A percentile compares a stretch with the other conserved stretches of the same genome.
phyloP scores from a whole-genome alignment of 1,284 basidiomycete species.

The Pascua sp. region DNA sequence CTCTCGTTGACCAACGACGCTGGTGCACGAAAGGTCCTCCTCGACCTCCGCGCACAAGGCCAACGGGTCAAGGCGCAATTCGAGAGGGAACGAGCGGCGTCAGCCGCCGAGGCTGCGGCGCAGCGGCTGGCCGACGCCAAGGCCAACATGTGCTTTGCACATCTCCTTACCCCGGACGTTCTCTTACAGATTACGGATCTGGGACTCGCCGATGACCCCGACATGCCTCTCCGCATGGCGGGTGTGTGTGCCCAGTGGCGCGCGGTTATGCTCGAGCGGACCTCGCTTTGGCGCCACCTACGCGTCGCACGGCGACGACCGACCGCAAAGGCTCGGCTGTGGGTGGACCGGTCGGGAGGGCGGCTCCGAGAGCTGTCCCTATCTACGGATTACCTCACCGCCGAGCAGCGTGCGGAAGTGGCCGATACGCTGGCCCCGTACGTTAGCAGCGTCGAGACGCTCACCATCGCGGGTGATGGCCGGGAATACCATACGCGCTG shows the following conservation, averaged over 20 bases:
- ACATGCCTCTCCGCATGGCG: slow-evolving; percentile 27
- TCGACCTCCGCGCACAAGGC: slow-evolving; percentile 3
- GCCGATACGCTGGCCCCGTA: background rate
- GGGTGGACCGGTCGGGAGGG: slow-evolving; percentile 20
- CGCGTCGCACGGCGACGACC: slow-evolving; percentile 22
- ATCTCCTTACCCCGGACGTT: slow-evolving; percentile 30
- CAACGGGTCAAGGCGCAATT: background rate
- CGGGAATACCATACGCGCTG: no score
- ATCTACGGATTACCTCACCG: no score
- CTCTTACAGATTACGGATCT: slow-evolving; percentile 28
- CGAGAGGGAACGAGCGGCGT: background rate
- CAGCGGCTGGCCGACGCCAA: slow-evolving; percentile 2
- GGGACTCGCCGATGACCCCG: slow-evolving; percentile 20
- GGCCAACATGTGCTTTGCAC: slow-evolving; percentile 25
- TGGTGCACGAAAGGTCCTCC: background rate
- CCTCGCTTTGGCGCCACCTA: slow-evolving; percentile 25
- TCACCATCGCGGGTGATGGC: background rate
- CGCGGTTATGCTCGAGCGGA: slow-evolving; percentile 13
- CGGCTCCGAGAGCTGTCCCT: slow-evolving; percentile 18
- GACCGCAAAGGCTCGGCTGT: slow-evolving; percentile 17
- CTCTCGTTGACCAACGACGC: background rate
- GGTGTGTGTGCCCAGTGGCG: slow-evolving; percentile 35
- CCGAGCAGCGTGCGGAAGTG: background rate
- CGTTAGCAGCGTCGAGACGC: slow-evolving; percentile 1
- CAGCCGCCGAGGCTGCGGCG: slow-evolving; percentile 3